Base-by-base conservation (phyloP, 441 rosid genomes). In the Gossypium armourianum region DNA sequence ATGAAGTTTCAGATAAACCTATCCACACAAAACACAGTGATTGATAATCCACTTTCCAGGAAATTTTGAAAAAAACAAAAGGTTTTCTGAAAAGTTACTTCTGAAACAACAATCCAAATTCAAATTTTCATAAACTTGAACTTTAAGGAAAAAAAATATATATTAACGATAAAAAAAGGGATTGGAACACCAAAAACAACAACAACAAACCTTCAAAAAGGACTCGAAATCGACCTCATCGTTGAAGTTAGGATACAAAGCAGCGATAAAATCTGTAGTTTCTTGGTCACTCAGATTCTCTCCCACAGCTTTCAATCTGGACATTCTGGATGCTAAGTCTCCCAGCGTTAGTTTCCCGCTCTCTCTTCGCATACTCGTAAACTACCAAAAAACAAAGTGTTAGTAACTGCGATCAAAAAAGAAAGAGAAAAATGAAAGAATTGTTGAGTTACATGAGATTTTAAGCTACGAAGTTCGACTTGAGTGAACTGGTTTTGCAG, bases 401-500 rank as follows among this genome's bases (percentile, higher is more conserved):
- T 16, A 62, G 55, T 5, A 66, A 10, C 32, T 0, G 49, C 1
- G 16, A 70, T 43, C 10, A 43, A 54, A 43, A 43, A 16, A 5
- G 21, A 21, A 61, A 53, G 32, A 32, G 40, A 12, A 43, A 1
- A 9, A 52, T 21, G 0, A 2, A 19, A 60, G 40, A 15, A 32
- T 12, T 4, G 36, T 54, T 3, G 45, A 43, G 86, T 69, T 82
- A 89, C 98, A 50, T 93, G 96, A 74, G 91, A 66, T 82, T 93
- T 93, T 60, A 93, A 86, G 84, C 98, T 89, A 17, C 97, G 88
- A 69, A 93, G 98, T 91, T 93, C 98, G 49, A 90, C 98, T 60
- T 93, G 98, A 55, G 98, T 93, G 87, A 93, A 93, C 84, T 93
- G 98, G 76, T 89, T 93, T 60, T 93, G 98, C 36, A 93, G 91